A percentile compares a stretch with the other conserved stretches of the same genome.
Evolutionary conservation across 495 filamentous ascomycete genomes (phyloP).

Genomic region (Jackrogersella multiformis): DNA sequence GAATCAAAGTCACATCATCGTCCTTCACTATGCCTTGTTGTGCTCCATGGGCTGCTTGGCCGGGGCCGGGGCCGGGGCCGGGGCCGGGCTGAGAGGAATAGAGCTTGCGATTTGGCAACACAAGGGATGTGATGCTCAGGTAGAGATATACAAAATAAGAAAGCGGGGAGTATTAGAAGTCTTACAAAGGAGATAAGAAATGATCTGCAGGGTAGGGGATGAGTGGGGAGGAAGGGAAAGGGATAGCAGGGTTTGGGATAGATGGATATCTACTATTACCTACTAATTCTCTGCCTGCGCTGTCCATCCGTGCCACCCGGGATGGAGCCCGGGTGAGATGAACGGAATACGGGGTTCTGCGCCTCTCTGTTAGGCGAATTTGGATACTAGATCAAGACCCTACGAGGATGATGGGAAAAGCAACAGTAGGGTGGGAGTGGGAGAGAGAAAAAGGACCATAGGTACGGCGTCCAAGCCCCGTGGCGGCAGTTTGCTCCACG

Average conservation of each 20-base stretch:
- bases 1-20: background rate
- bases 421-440: background rate
- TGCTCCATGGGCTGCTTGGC: too few relatives aligned
- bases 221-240: background rate
- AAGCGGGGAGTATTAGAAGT: background rate
- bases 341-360: slow-evolving; percentile 22
- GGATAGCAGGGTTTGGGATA: slow-evolving; percentile 20
- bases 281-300: background rate
- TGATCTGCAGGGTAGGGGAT: background rate
- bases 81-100: background rate
- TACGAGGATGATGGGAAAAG: background rate
- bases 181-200: background rate
- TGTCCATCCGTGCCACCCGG: slow-evolving; percentile 1
- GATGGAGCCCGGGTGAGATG: background rate
- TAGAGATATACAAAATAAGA: slow-evolving; percentile 19
- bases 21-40: slow-evolving; percentile 11
- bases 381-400: background rate
- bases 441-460: background rate
- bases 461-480: slow-evolving; percentile 8
- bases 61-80: slow-evolving; percentile 7
- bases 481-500: slow-evolving; percentile 1
- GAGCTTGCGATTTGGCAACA: background rate
- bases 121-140: background rate
- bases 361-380: slow-evolving; percentile 26
- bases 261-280: background rate